Base-by-base conservation (phyloP, 2,329 filamentous ascomycete genomes). In the Neophaeococcomyces mojaviensis region DNA sequence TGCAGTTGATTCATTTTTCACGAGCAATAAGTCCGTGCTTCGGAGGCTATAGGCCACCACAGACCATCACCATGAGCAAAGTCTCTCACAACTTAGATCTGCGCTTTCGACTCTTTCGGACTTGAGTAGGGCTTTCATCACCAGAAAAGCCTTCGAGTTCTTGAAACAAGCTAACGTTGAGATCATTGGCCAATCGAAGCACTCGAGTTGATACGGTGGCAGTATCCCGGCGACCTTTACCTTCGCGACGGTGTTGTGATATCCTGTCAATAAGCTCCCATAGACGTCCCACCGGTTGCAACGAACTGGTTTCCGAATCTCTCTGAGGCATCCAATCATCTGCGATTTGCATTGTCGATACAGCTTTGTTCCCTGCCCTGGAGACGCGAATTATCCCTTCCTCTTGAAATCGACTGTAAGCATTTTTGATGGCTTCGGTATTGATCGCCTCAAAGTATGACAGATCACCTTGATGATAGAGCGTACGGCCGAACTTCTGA, bases 401-500 rank as follows among this genome's bases (percentile, higher is more conserved):
- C 59, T 96, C 88, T 56, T 89, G 82, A 59, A 94, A 94, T 13
- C 88, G 80, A 31, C 79, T 75, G 65, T 90, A 96, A 0, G 89
- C 84, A 64, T 98, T 98, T 61, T 92, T 94, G 47, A 98, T 58
- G 0, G 89, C 94, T 65, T 98, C 90, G 59, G 96, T 96, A 72
- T 98, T 98, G 53, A 98, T 90, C 2, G 92, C 89, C 68, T 98
- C 92, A 56, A 96, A 97, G 68, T 98, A 98, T 24, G 84, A 89
- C 8, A 98, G 78, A 59, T 98, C 92, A 46, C 92, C 92, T 69
- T 98, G 90, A 62, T 98, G 90, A 61, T 96, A 98, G 1, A 98
- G 75, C 0, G 92, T 97, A 68, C 98, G 97, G 45, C 92, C 92
- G 24, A 96, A 79, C 47, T 92, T 60, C 59, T 95, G 88, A 0